Evolutionary conservation across 2,329 filamentous ascomycete species (phyloP), one percentile per base, ranked within the genome.

Genomic region (Hirsutella minnesotensis): DNA sequence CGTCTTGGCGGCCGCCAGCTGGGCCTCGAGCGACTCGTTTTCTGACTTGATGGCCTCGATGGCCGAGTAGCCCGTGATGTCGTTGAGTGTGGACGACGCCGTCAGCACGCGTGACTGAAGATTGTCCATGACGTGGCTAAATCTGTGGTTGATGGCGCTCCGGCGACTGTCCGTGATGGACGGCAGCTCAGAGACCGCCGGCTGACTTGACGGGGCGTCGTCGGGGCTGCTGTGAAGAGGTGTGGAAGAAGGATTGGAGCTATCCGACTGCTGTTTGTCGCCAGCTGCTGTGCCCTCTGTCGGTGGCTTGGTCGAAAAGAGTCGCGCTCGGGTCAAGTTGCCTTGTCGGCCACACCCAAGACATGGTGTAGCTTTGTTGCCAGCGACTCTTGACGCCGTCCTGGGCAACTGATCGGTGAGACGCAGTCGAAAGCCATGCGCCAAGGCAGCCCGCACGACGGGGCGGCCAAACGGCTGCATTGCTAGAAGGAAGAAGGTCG

Each of bases 61-160:
- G 36, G 83, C 80, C 1, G 85, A 84, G 68, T 96, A 98, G 50
- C 92, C 92, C 3, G 92, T 98, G 42, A 95, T 77, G 55, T 89
- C 86, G 63, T 95, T 98, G 63, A 98, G 77, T 46, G 85, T 83
- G 59, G 92, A 86, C 2, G 86, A 86, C 4, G 89, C 89, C 41
- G 83, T 75, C 49, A 95, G 83, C 38, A 94, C 74, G 53, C 90
- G 88, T 27, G 82, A 77, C 58, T 96, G 87, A 18, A 95, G 61
- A 49, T 86, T 81, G 66, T 98, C 92, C 86, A 96, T 94, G 58
- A 94, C 68, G 33, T 46, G 41, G 45, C 56, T 61, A 42, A 64
- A 61, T 31, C 47, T 56, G 47, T 60, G 55, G 30, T 57, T 59
- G 34, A 65, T 21, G 10, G 55, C 52, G 50, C 50, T 58, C 19